phyloP scores from a whole-genome alignment of 768 basidiomycete species.

The Cubamyces sp. region DNA sequence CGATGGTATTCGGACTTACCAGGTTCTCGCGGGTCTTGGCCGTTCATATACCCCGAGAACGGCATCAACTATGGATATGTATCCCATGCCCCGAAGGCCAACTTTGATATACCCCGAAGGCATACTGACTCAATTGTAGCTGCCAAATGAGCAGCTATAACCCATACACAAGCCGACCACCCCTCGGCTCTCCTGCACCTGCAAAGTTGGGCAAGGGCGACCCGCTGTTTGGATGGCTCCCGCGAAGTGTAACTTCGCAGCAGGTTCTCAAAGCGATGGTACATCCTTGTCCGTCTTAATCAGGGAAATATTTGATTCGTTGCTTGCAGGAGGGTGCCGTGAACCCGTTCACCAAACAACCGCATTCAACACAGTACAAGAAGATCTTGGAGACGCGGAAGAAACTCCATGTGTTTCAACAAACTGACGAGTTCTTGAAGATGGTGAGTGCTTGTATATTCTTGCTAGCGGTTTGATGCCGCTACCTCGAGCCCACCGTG shows the following conservation, averaged over 20 bases:
- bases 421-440: slow-evolving; percentile 91
- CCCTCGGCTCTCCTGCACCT: slow-evolving; percentile 9
- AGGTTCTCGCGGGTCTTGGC: background rate
- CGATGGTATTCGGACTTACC: too few relatives aligned
- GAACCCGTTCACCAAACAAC: slow-evolving; percentile 87
- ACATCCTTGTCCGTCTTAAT: background rate
- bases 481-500: too few relatives aligned
- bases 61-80: too few relatives aligned
- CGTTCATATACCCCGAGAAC: too few relatives aligned
- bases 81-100: too few relatives aligned
- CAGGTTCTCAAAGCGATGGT: slow-evolving; percentile 34
- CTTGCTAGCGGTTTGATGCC: too few relatives aligned
- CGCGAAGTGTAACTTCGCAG: slow-evolving; percentile 28
- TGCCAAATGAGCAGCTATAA: slow-evolving; percentile 22
- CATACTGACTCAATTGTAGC: too few relatives aligned
- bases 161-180: slow-evolving; percentile 30
- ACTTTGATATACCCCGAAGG: too few relatives aligned
- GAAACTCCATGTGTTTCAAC: slow-evolving; percentile 87
- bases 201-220: slow-evolving; percentile 16
- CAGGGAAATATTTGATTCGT: background rate
- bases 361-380: slow-evolving; percentile 77
- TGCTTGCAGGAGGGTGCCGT: slow-evolving; percentile 64
- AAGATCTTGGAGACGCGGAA: slow-evolving; percentile 85
- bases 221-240: slow-evolving; percentile 33
- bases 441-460: slow-evolving; percentile 60